A percentile compares a stretch with the other conserved stretches of the same genome.
Conservation (phyloP, 108 stramenopile species). For the Discostella stelligeroides region DNA sequence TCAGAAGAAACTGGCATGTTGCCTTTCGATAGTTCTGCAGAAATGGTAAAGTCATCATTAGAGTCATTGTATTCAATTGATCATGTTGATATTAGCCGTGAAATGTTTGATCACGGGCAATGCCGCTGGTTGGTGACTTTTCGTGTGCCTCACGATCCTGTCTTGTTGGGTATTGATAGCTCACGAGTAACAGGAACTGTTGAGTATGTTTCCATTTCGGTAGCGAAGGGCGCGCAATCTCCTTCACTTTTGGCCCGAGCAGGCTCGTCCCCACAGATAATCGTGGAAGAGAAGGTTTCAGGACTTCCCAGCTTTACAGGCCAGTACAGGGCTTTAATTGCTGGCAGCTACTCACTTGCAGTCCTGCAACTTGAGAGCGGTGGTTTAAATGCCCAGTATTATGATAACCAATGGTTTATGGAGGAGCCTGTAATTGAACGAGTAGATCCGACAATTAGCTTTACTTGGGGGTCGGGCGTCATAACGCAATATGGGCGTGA, state of each 20-base stretch:
- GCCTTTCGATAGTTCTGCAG: constrained; percentile 64
- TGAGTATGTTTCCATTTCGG: constrained; percentile 25
- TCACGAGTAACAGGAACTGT: constrained; percentile 59
- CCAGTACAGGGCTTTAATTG: constrained; percentile 53
- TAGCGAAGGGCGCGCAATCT: constrained; percentile 19
- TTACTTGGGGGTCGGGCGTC: constrained; percentile 68
- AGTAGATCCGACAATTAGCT: constrained; percentile 65
- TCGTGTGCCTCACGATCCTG: constrained; percentile 54
- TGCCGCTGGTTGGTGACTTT: constrained; percentile 77
- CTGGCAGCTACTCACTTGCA: constrained; percentile 64
- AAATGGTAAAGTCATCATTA: constrained; percentile 63
- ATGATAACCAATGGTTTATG: constrained; percentile 85
- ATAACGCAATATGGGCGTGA: constrained; percentile 78
- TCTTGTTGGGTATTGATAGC: constrained; percentile 37
- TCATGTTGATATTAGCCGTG: constrained; percentile 60
- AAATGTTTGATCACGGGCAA: constrained; percentile 48
- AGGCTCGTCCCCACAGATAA: constrained; percentile 47
- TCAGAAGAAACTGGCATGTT: constrained; percentile 49
- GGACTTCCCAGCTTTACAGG: constrained; percentile 82
- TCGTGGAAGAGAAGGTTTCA: constrained; percentile 66
- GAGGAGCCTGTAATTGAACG: constrained; percentile 67
- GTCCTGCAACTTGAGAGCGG: constrained; percentile 73
- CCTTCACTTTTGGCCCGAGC: constrained; percentile 41
- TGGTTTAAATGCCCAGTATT: constrained; percentile 75
- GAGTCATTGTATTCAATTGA: constrained; percentile 59